phyloP scores from a whole-genome alignment of 495 filamentous ascomycete genomes.

The Aspergillus taichungensis region DNA sequence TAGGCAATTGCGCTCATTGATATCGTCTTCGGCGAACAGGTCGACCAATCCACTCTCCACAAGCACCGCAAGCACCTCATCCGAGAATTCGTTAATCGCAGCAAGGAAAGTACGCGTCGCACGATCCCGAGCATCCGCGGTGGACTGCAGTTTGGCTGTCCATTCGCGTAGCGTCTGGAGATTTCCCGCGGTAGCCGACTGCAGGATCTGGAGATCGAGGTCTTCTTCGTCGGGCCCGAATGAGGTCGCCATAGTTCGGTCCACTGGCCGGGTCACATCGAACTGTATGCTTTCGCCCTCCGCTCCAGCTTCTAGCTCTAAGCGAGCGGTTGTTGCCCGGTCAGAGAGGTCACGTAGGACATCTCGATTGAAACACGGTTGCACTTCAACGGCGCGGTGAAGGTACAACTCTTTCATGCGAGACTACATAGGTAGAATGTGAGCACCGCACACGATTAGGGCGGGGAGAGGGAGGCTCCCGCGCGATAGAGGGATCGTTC shows the following conservation, averaged over 20 bases:
- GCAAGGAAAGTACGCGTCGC: conserved; percentile 84
- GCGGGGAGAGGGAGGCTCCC: neutral
- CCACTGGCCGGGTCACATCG: conserved; percentile 50
- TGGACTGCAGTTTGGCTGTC: conserved; percentile 44
- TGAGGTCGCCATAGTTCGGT: conserved; percentile 53
- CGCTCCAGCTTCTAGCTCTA: conserved; percentile 92
- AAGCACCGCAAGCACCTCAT: conserved; percentile 64
- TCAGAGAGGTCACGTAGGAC: conserved; percentile 95
- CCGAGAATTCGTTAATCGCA: conserved; percentile 75
- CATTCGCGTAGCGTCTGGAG: conserved; percentile 52
- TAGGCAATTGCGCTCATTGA: conserved; percentile 92
- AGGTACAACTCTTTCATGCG: conserved; percentile 96
- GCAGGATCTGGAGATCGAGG: conserved; percentile 77
- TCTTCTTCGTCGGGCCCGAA: conserved; percentile 74
- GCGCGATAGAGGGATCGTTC: conserved; percentile 1
- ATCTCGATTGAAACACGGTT: conserved; percentile 94
- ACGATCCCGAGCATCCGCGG: conserved; percentile 56
- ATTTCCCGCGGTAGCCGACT: conserved; percentile 74
- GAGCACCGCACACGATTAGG: conserved; percentile 7
- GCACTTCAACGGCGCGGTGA: conserved; percentile 90
- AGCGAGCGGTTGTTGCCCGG: conserved; percentile 83
- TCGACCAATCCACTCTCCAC: conserved; percentile 76
- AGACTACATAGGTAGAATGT: conserved; percentile 43
- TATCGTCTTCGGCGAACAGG: conserved; percentile 84
- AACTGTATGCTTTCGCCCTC: conserved; percentile 88